Base-by-base conservation (phyloP, 106 monocot genomes). In the Gastrodia elata region DNA sequence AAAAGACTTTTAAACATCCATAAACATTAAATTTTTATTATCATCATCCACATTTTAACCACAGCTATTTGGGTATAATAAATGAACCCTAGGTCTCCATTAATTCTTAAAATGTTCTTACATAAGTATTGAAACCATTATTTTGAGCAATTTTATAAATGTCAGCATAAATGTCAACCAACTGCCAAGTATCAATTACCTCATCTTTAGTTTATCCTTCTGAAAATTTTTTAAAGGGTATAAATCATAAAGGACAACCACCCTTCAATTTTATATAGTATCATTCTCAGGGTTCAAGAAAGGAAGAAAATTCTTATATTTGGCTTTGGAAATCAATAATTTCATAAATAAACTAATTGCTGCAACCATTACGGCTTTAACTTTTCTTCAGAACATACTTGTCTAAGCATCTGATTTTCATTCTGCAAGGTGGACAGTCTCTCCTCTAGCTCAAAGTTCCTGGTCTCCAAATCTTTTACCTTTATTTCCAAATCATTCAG, bases 331-430 rank as follows among this genome's bases (percentile, higher is more conserved):
- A 52, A 44, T 16, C 1, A 44, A 14, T 44, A 44, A 6, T 22
- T 52, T 52, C 52, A 52, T 0, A 52, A 52, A 52, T 52, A 52
- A 52, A 52, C 18, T 52, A 52, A 52, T 7, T 52, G n/a, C 20
- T 1, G 52, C 20, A 4, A 52, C 18, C 5, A 18, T n/a, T 52
- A 5, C 5, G 4, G n/a, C 2, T 52, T 52, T n/a, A n/a, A n/a
- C n/a, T 24, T 52, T 52, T 48, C 1, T 22, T 39, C 4, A 41
- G 39, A 6, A 0, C 69, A 69, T 77, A 93, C 93, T 26, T 94
- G 87, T 87, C 93, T 87, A 5, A 94, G 90, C 90, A 90, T 94
- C 65, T 90, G 79, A 74, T 94, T 94, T 78, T 94, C 93, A 74
- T 94, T 94, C 75, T 90, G 87, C 5, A 90, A 70, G 25, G 89